phyloP scores from a whole-genome alignment of 2,329 filamentous ascomycete species.

The Hymenoscyphus occultus region DNA sequence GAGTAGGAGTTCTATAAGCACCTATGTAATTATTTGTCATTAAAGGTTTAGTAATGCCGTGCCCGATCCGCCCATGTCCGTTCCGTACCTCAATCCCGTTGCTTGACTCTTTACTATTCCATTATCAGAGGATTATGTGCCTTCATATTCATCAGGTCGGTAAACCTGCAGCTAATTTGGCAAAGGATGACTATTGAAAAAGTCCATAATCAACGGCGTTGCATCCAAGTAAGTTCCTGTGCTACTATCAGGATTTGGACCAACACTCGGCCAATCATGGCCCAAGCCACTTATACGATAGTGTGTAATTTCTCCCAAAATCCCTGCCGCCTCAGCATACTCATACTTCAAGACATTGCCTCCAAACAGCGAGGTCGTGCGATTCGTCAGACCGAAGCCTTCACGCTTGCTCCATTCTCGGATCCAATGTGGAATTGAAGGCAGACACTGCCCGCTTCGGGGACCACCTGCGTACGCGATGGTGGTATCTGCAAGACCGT shows the following conservation, averaged over 20 bases:
- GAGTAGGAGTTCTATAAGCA: too few relatives aligned
- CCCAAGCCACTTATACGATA: slow-evolving; percentile 6
- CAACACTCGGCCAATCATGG: slow-evolving; percentile 15
- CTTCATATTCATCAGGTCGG: too few relatives aligned
- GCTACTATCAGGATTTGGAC: slow-evolving; percentile 6
- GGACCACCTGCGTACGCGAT: neutral
- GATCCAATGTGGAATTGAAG: slow-evolving; percentile 11
- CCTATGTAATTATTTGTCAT: too few relatives aligned
- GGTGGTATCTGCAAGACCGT: neutral
- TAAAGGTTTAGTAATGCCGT: too few relatives aligned
- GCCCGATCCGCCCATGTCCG: too few relatives aligned
- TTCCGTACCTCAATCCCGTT: too few relatives aligned
- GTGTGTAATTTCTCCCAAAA: slow-evolving; percentile 21
- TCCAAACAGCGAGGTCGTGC: slow-evolving; percentile 9
- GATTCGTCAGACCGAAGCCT: slow-evolving; percentile 13
- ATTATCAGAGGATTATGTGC: too few relatives aligned
- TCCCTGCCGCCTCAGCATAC: neutral
- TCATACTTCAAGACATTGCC: slow-evolving; percentile 10
- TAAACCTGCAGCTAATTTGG: neutral
- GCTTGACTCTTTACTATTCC: too few relatives aligned
- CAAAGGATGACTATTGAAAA: slow-evolving; percentile 34
- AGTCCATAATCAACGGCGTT: slow-evolving; percentile 13
- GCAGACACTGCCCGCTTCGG: neutral
- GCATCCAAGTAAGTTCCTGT: slow-evolving; percentile 14
- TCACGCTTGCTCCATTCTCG: slow-evolving; percentile 7